These are phyloP conservation scores for Pseudogymnoascus sp. DNA, from an alignment of 2,329 filamentous ascomycete species.

Conservation along the genomic window DNA sequence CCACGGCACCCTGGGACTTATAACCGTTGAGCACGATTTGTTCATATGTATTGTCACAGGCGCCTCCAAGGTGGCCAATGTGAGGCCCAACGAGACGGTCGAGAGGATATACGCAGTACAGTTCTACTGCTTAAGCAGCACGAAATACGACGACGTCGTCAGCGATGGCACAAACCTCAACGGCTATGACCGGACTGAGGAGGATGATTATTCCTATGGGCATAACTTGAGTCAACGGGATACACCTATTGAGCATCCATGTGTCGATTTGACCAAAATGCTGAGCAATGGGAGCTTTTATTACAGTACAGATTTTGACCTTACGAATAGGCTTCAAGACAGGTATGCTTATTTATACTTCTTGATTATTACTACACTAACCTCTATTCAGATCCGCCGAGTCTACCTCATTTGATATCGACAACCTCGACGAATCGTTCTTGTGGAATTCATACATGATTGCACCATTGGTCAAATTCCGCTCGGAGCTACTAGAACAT, in stretches of 20 bases:
- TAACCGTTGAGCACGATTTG: conserved; percentile 74
- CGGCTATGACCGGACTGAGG: conserved; percentile 19
- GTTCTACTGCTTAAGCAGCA: conserved; percentile 85
- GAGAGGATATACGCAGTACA: conserved; percentile 80
- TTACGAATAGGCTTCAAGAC: conserved; percentile 88
- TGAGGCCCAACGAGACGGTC: conserved; percentile 81
- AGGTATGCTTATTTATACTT: conserved; percentile 42
- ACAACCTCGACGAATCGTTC: conserved; percentile 86
- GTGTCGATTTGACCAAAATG: conserved; percentile 82
- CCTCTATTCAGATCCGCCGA: conserved; percentile 56
- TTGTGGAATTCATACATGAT: conserved; percentile 99
- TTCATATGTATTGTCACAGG: conserved; percentile 86
- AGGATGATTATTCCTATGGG: conserved; percentile 32
- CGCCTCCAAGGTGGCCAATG: conserved; percentile 67
- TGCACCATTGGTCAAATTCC: conserved; percentile 79
- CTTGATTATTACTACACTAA: conserved; percentile 18
- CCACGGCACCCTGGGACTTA: conserved; percentile 80
- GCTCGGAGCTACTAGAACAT: conserved; percentile 65
- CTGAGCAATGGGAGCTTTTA: conserved; percentile 93
- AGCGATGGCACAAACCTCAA: conserved; percentile 34
- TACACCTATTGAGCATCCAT: conserved; percentile 72
- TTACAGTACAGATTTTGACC: conserved; percentile 95
- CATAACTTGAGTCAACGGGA: conserved; percentile 57
- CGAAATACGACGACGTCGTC: conserved; percentile 74
- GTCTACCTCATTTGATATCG: conserved; percentile 74